Evolutionary conservation across 2,329 filamentous ascomycete genomes (phyloP).

Genomic region (Falciphora oryzae): DNA sequence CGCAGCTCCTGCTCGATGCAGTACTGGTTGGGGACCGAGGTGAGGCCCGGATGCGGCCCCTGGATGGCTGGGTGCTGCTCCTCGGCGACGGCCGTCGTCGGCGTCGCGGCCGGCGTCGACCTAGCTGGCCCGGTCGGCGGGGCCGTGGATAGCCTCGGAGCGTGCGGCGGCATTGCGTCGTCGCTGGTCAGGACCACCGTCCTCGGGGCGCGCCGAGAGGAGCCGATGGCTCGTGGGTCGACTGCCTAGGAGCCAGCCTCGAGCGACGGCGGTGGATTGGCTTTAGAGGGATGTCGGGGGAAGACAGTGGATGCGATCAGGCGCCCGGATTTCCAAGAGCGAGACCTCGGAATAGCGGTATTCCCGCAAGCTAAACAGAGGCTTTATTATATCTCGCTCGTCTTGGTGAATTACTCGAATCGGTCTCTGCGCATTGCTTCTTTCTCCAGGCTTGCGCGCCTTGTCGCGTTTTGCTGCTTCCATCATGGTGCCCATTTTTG

Average conservation of each 20-base stretch:
- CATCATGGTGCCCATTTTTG: background rate
- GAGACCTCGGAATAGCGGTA: too few relatives aligned
- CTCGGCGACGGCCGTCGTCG: slow-evolving; percentile 9
- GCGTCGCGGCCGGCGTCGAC: slow-evolving; percentile 8
- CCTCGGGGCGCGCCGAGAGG: background rate
- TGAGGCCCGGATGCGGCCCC: slow-evolving; percentile 34
- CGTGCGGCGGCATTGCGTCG: slow-evolving; percentile 11
- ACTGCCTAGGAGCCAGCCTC: background rate
- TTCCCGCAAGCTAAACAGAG: background rate
- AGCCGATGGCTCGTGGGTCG: background rate
- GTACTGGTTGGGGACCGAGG: slow-evolving; percentile 59
- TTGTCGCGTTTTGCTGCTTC: slow-evolving; percentile 3
- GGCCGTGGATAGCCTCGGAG: slow-evolving; percentile 7
- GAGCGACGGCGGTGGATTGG: background rate
- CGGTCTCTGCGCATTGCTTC: background rate
- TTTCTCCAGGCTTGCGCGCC: background rate
- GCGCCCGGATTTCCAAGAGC: background rate
- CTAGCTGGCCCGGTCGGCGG: slow-evolving; percentile 6
- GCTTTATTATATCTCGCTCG: background rate
- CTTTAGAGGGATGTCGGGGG: background rate
- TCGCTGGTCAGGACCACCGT: background rate
- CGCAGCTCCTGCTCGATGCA: slow-evolving; percentile 77
- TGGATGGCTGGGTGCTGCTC: slow-evolving; percentile 14
- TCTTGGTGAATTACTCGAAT: background rate
- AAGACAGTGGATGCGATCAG: background rate